Evolutionary conservation across 2,329 filamentous ascomycete species (phyloP).

Genomic region (Fusarium sterilihyphosum): DNA sequence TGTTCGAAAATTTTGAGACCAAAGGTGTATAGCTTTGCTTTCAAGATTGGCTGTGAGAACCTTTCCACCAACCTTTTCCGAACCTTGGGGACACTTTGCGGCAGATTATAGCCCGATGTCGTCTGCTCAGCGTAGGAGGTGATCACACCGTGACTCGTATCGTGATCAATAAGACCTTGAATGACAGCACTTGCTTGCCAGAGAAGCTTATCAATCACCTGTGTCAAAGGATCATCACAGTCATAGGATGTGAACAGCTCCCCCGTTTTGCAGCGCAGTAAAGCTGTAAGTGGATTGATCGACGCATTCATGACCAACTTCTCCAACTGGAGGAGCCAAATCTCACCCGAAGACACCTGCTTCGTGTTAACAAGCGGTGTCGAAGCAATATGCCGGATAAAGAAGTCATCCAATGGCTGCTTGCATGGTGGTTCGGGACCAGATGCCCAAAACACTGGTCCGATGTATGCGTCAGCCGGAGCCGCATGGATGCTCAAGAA

Average conservation of each 20-base stretch:
- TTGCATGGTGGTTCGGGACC: not conserved
- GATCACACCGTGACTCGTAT: not conserved
- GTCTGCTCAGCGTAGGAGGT: not conserved
- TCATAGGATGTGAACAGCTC: not conserved
- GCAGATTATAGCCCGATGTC: accelerated
- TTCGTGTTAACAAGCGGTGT: not conserved
- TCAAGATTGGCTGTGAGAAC: not conserved
- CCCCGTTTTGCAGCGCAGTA: slow-evolving; percentile 1
- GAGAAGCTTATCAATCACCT: not conserved
- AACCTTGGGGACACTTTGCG: not conserved
- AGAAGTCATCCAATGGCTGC: not conserved
- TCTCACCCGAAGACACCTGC: not conserved
- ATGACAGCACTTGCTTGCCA: slow-evolving; percentile 1
- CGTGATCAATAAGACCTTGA: not conserved
- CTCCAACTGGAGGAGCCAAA: slow-evolving; percentile 1
- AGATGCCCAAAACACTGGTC: not conserved
- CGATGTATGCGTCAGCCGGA: slow-evolving; percentile 3
- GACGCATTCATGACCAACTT: slow-evolving; percentile 9
- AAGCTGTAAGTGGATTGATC: slow-evolving; percentile 1
- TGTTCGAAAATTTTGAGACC: slow-evolving; percentile 11
- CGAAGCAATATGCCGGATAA: not conserved
- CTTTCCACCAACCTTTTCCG: not conserved
- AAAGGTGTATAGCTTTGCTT: not conserved
- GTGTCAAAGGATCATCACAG: not conserved
- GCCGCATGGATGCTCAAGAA: slow-evolving; percentile 8